Evolutionary conservation across 2,329 filamentous ascomycete species (phyloP), one percentile per base, ranked within the genome.

Genomic region (Emydomyces testavorans): DNA sequence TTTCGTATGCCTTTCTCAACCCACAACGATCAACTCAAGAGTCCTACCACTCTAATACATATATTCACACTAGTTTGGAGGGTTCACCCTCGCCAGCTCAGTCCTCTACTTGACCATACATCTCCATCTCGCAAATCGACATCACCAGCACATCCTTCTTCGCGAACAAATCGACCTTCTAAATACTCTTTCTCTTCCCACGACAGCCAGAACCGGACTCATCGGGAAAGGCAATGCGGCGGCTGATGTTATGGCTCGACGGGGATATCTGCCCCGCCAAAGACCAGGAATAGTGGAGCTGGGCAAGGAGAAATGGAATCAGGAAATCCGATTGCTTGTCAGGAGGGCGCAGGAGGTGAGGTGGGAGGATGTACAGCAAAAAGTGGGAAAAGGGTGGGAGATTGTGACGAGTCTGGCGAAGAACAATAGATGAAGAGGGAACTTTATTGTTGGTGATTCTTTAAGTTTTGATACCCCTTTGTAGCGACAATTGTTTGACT

Each of bases 281-380:
- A 29, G 49, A 47, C 50, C 52, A 6, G 48, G 49, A 24, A 68
- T 84, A 42, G 61, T 79, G 46, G 83, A 88, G 60, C 70, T 77
- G 29, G 73, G 81, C 57, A 90, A 90, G 70, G 81, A 85, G 58
- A 72, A 77, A 51, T 90, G 85, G 85, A 90, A 92, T 63, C 65
- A 74, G 43, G 84, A 90, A 65, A 65, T 90, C 29, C 76, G 82
- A 62, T 71, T 72, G 52, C 73, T 81, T 44, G 81, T 83, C 48
- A 72, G 71, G 50, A 82, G 78, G 73, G 75, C 78, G 49, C 78
- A 87, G 65, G 72, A 67, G 28, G 79, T 75, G 52, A 77, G 83
- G 62, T 86, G 81, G 82, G 66, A 71, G 41, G 72, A 73, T 45
- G 72, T 80, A 46, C 73, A 79, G 45, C 56, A 61, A 45, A 58